Evolutionary conservation across 2,329 filamentous ascomycete species (phyloP), one percentile per base, ranked within the genome.

Genomic region (Blastomyces parvus): DNA sequence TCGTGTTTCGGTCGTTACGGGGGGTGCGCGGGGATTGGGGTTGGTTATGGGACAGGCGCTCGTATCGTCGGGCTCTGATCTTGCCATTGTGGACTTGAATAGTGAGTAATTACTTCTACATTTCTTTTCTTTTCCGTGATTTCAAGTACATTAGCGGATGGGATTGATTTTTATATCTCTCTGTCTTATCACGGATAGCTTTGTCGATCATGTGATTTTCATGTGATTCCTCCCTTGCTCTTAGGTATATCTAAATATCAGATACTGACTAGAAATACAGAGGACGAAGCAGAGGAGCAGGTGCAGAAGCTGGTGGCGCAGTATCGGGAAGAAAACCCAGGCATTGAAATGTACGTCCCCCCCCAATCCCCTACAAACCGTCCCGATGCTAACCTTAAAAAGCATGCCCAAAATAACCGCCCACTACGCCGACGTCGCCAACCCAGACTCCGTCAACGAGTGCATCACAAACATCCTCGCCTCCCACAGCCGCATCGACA

Each of bases 71-170:
- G 93, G 93, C 61, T 89, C 90, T 11, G 88, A 96, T 74, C 82
- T 97, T 66, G 93, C 93, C 52, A 89, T 97, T 76, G 91, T 97
- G 50, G 93, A 97, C 75, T 81, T 97, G 79, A 96, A 97, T 79
- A 88, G 90, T 93, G 77, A 69, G 42, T n/a, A 19, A 64, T 19
- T 30, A n/a, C 61, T 57, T 44, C 42, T 44, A 56, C 57, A 27
- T 25, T 25, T n/a, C 59, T 25, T 25, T 30, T 22, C 59, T 25
- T 3, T 25, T 62, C 56, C 14, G 19, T 25, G 22, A 25, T 30
- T 38, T 13, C 44, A 22, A 17, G 11, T 36, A 19, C n/a, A n/a
- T n/a, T n/a, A n/a, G 8, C 25, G 25, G 30, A 36, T 27, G 48
- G 19, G 17, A 40, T 17, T 42, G 22, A 17, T 57, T n/a, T 22